Evolutionary conservation across 192 early-diverging fungal species (phyloP).

Genomic region (Chytriomyces hyalinus): DNA sequence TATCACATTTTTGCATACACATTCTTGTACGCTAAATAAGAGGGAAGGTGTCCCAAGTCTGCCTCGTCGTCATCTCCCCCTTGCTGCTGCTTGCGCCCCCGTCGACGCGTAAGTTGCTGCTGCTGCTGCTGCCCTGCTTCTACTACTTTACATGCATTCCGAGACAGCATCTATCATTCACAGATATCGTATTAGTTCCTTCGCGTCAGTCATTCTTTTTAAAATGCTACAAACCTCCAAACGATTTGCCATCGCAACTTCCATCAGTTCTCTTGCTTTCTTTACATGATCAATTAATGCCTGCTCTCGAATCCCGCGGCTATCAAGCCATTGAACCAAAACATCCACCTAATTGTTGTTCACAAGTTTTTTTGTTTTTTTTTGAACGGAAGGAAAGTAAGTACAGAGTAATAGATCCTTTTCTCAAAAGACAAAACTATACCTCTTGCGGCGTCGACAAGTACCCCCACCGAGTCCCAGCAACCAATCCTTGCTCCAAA

Average conservation of each 20-base stretch:
- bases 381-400: conserved; percentile 5
- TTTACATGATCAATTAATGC: conserved; percentile 65
- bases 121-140: not conserved
- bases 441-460: conserved; percentile 56
- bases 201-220: no score
- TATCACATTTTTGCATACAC: not conserved
- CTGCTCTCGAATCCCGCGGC: conserved; percentile 76
- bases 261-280: conserved; percentile 49
- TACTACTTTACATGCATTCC: not conserved
- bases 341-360: conserved; percentile 56
- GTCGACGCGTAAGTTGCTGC: not conserved
- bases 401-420: not conserved
- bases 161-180: not conserved
- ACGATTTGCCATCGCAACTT: conserved; percentile 62
- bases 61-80: not conserved
- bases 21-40: not conserved
- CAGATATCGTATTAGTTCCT: no score
- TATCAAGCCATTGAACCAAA: conserved; percentile 77
- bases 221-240: conserved; percentile 35
- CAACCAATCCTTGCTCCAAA: conserved; percentile 50
- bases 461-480: conserved; percentile 51
- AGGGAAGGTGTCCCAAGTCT: not conserved
- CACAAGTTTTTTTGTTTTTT: conserved; percentile 7
- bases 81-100: not conserved
- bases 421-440: not conserved